Base-by-base conservation (phyloP, 169 alveolate species). In the Plasmodium malariae region DNA sequence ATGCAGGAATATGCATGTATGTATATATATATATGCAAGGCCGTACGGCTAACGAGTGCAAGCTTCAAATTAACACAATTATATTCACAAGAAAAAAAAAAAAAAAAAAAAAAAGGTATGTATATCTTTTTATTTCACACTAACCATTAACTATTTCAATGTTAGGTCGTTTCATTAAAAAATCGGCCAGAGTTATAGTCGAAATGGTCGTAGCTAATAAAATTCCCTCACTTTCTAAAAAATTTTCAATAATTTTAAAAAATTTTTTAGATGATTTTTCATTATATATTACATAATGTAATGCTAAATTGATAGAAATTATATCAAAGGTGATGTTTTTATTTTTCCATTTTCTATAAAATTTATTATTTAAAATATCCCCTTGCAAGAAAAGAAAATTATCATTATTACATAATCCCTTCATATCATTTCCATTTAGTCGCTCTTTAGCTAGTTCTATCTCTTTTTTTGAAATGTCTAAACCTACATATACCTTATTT, bases 301-400 rank as follows among this genome's bases (percentile, higher is more conserved):
- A 91, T 26, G 99, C 97, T 76, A 97, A 96, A 89, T 97, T 97
- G 45, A 97, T 96, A 57, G 98, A 92, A 19, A 97, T 97, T 30
- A 97, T 78, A 54, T 78, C 89, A 32, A 78, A 78, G 9, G 48
- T 78, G 73, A 76, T 96, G 28, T 78, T 78, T 78, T 78, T 78
- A 34, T 30, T 78, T 78, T 78, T 78, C 89, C 89, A 78, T 78
- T 78, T 78, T 32, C 69, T 65, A 37, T 62, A 78, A 78, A 78
- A 78, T 63, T 78, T 78, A 78, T 78, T 78, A 78, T 78, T 78
- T 78, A 78, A 78, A 62, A 78, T 78, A 37, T 78, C 89, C 36
- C 89, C 89, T 63, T 78, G 89, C n/a, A 78, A 68, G 43, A 78
- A 78, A 62, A 78, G 43, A 62, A 62, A 78, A 54, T 65, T 78